phyloP scores from a whole-genome alignment of 805 yeast species.

The Blastobotrys chiropterorum region DNA sequence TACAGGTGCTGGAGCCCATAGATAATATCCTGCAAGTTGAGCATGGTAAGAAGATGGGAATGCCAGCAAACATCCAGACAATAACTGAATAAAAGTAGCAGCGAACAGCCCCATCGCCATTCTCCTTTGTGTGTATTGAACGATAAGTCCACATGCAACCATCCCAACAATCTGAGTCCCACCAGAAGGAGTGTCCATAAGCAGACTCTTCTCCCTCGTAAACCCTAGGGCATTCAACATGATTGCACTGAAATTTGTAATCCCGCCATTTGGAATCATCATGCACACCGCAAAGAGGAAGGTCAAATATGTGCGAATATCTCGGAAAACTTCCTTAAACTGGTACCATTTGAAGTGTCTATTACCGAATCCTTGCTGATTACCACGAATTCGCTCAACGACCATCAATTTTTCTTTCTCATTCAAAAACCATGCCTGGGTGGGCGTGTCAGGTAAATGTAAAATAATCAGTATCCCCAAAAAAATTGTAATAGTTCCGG shows the following conservation, averaged over 20 bases:
- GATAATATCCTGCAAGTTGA: constrained; percentile 15
- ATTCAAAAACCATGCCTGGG: constrained; percentile 40
- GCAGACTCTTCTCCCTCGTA: constrained; percentile 28
- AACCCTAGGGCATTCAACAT: constrained; percentile 20
- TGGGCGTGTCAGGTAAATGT: constrained; percentile 48
- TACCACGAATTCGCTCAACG: constrained; percentile 46
- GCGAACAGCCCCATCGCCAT: constrained; percentile 19
- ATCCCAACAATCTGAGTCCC: constrained; percentile 11
- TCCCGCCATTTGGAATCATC: constrained; percentile 49
- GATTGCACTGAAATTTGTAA: constrained; percentile 43
- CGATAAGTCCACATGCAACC: constrained; percentile 6
- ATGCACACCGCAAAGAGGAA: constrained; percentile 35
- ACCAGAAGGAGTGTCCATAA: constrained; percentile 41
- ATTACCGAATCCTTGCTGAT: constrained; percentile 54
- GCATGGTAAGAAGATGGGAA: constrained; percentile 13
- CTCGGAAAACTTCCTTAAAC: constrained; percentile 44
- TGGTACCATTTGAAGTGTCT: constrained; percentile 49
- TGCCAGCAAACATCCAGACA: constrained; percentile 27
- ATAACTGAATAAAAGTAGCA: constrained; percentile 38
- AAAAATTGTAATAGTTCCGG: constrained; percentile 49
- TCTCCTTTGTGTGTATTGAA: not conserved
- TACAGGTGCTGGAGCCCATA: constrained; percentile 9
- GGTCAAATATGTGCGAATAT: constrained; percentile 44
- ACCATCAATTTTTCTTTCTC: constrained; percentile 42
- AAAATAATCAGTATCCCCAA: constrained; percentile 24